Evolutionary conservation across 2,329 filamentous ascomycete genomes (phyloP), one percentile per base, ranked within the genome.

Genomic region (Ophiostoma australiae): DNA sequence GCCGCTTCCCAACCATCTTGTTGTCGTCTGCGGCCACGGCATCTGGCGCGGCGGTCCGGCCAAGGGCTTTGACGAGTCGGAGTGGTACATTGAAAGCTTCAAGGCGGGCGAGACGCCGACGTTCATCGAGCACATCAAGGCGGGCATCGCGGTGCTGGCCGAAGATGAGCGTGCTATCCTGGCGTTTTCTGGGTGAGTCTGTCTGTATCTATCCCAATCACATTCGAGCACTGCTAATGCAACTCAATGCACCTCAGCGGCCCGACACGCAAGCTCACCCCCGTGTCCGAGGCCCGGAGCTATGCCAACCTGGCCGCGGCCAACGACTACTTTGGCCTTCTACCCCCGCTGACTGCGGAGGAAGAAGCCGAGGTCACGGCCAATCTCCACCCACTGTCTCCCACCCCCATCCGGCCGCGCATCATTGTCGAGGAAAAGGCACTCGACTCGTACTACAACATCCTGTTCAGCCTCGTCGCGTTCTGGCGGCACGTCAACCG

Each of bases 391-490:
- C 73, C 39, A 44, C 77, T 80, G 71, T 83, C 81, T 71, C 74
- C 41, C 10, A 68, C 70, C 37, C 69, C 70, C 31, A 72, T 73
- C 8, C 69, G 71, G 11, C 63, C 70, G 23, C n/a, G 82, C 33
- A 81, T 92, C 23, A 77, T 87, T 0, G 76, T 87, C 1, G 93
- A 97, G 77, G 85, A 89, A 10, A 84, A 86, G 70, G 92, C 94
- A 0, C 88, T 94, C 1, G 94, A 97, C 79, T 94, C 91, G 1
- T 94, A 92, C 77, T 90, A 93, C 77, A 97, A 97, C 77, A 81
- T 97, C 5, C 80, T 97, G 20, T 93, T 94, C 78, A 90, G 90
- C 15, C 82, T 97, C 2, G 75, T 83, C 20, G 77, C 80, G 48
- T 88, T 87, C 76, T 82, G 90, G 73, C 81, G 83, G 63, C 63